Evolutionary conservation across 495 filamentous ascomycete species (phyloP).

Genomic region (Penicillium simplicissimum): DNA sequence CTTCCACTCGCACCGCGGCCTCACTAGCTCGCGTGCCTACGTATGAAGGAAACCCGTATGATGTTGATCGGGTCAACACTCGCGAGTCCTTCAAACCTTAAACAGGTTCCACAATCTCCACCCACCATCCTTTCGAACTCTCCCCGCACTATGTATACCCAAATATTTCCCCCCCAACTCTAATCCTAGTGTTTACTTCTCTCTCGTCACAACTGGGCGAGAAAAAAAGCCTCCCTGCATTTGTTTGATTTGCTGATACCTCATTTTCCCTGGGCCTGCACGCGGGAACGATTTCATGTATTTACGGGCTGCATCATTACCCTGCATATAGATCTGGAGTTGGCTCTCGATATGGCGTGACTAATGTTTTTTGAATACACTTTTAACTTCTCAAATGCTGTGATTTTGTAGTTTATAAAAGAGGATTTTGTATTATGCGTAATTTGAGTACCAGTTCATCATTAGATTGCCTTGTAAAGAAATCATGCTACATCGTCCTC

Average conservation of each 20-base stretch:
- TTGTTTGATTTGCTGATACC: constrained; percentile 20
- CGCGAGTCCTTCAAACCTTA: constrained; percentile 42
- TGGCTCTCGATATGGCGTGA: constrained; percentile 8
- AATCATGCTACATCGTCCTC: neutral
- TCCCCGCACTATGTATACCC: neutral
- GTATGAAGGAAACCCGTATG: constrained; percentile 49
- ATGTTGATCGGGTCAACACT: constrained; percentile 49
- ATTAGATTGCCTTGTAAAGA: neutral
- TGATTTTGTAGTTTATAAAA: neutral
- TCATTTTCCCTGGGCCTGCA: constrained; percentile 7
- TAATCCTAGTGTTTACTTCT: constrained; percentile 21
- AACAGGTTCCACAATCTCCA: neutral
- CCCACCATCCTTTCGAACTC: neutral
- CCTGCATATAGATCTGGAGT: constrained; percentile 23
- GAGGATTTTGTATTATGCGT: neutral
- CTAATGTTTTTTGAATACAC: constrained; percentile 8
- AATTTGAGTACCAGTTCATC: neutral
- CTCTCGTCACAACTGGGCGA: neutral
- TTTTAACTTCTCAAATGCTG: neutral
- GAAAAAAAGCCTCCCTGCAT: constrained; percentile 6
- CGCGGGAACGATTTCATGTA: constrained; percentile 16
- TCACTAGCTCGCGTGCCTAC: constrained; percentile 31
- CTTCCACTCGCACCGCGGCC: constrained; percentile 28
- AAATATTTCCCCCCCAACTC: neutral
- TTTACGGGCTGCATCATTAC: constrained; percentile 18